Percentiles rank a stretch among this genome's conserved stretches.
These are phyloP conservation scores for Penicillium griseofulvum DNA, from an alignment of 2,329 filamentous ascomycete species.

Conservation along the genomic window DNA sequence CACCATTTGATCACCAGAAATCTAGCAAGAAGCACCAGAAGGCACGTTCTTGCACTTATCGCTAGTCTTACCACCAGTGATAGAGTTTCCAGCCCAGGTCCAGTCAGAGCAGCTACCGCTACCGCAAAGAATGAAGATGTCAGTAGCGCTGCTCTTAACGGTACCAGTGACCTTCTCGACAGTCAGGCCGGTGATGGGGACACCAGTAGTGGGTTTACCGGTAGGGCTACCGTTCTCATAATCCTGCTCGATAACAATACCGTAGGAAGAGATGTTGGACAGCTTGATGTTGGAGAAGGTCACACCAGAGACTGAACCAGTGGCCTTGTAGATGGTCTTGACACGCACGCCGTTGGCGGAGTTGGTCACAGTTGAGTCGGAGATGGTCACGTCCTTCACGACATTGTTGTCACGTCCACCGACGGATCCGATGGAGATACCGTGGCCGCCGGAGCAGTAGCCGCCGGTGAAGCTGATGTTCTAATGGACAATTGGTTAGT, in stretches of 20 bases:
- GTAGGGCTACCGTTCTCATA: constrained; percentile 51
- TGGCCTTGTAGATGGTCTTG: constrained; percentile 55
- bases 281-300: constrained; percentile 56
- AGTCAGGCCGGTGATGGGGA: constrained; percentile 43
- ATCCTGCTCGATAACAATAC: constrained; percentile 60
- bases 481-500: constrained; percentile 6
- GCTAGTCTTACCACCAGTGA: constrained; percentile 54
- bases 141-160: constrained; percentile 33
- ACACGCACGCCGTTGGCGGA: constrained; percentile 59
- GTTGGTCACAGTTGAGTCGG: constrained; percentile 49
- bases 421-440: constrained; percentile 60
- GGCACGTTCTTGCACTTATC: constrained; percentile 45
- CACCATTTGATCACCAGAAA: background rate
- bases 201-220: constrained; percentile 37
- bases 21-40: constrained; percentile 34
- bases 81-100: constrained; percentile 51
- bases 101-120: constrained; percentile 53
- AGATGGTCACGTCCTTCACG: constrained; percentile 54
- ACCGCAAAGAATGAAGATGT: constrained; percentile 58
- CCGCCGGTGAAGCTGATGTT: constrained; percentile 32
- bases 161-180: constrained; percentile 38
- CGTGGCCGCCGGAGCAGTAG: constrained; percentile 32
- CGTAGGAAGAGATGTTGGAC: constrained; percentile 52
- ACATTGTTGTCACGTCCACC: constrained; percentile 56
- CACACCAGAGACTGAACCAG: constrained; percentile 52